Evolutionary conservation across 2,329 filamentous ascomycete genomes (phyloP), one percentile per base, ranked within the genome.

Genomic region (Alternaria brassicae): DNA sequence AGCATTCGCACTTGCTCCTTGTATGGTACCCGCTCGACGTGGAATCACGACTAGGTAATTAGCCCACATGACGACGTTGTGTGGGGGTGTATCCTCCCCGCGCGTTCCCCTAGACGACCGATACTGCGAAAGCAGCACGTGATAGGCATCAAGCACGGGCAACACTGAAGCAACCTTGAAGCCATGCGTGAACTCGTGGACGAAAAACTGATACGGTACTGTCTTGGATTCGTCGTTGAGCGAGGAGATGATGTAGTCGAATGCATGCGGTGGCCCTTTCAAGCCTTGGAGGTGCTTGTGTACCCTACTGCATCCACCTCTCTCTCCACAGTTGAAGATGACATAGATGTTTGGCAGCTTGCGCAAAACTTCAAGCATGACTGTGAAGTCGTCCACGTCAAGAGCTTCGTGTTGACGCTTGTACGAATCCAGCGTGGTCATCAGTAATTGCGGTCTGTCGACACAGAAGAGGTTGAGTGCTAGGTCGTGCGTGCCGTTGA

Each of bases 251-350:
- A 79, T 74, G 10, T 63, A 28, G 3, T 74, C 57, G 49, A 71
- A 67, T 2, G 70, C 69, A 49, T 65, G 70, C 0, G 79, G 80
- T 6, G 72, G 72, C 2, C 73, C 73, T 5, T 53, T 55, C 13
- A 82, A 66, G 1, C 79, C 63, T 61, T 85, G 83, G 59, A 84
- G 59, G 70, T 84, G 82, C 68, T 85, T 85, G 61, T 85, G 83
- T 48, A 79, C 66, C 9, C 82, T 67, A 52, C 81, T 83, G 53
- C 81, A 82, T 1, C 82, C 82, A 6, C 78, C 80, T 4, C 72
- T 72, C 37, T 76, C 73, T 0, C 78, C 77, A 66, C 83, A 82
- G 62, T 85, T 85, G 71, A 79, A 85, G 17, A 84, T 79, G 13
- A 77, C 68, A 56, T 81, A 76, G 58, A 80, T 74, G 6, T 61